Percentiles rank a stretch among this genome's conserved stretches.
Evolutionary conservation across 1,139 yeast genomes (phyloP).

Genomic region (Hansenula lynferdii): DNA sequence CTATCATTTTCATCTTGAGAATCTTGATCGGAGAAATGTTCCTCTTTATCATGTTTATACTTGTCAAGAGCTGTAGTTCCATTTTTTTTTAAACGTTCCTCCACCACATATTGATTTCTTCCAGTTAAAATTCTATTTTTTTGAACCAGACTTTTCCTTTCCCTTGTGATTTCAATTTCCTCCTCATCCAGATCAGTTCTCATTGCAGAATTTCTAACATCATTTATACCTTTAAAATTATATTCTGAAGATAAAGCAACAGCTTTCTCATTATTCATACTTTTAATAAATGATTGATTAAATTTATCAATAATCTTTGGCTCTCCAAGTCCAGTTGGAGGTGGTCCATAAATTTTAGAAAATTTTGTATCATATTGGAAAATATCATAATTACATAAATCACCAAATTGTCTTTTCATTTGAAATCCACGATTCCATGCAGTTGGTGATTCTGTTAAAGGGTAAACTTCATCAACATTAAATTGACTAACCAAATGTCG

Average conservation of each 20-base stretch:
- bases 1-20: background rate
- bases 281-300: conserved; percentile 3
- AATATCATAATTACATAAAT: conserved; percentile 25
- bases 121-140: conserved; percentile 4
- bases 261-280: no score
- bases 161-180: background rate
- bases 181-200: conserved; percentile 2
- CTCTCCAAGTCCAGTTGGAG: conserved; percentile 8
- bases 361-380: conserved; percentile 32
- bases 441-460: conserved; percentile 33
- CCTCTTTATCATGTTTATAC: background rate
- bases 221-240: conserved; percentile 8
- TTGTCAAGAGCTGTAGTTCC: background rate
- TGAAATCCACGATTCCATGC: conserved; percentile 40
- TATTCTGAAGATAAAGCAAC: conserved; percentile 1
- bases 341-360: conserved; percentile 23
- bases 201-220: conserved; percentile 3
- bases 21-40: background rate
- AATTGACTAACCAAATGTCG: conserved; percentile 34
- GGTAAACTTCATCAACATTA: conserved; percentile 41
- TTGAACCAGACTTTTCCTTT: background rate
- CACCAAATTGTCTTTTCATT: conserved; percentile 42
- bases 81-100: background rate
- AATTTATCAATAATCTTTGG: conserved; percentile 6
- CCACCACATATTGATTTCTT: conserved; percentile 7